These are phyloP conservation scores for Neurospora sp. DNA, from an alignment of 495 filamentous ascomycete species.

Conservation along the genomic window DNA sequence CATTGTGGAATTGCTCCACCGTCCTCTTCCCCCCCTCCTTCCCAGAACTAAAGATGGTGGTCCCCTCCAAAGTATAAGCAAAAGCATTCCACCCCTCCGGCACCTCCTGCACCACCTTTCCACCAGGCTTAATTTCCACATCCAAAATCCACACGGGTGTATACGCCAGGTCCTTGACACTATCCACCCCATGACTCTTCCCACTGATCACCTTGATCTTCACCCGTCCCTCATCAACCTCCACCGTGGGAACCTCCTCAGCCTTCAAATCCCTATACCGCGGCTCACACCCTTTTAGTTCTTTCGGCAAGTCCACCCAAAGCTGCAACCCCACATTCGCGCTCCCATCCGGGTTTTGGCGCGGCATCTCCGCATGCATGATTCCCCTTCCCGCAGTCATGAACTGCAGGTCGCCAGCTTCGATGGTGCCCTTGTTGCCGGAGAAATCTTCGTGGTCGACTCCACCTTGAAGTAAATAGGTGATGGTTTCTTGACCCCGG, in stretches of 20 bases:
- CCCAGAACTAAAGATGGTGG: constrained; percentile 47
- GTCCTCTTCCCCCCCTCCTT: constrained; percentile 44
- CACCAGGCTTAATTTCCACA: constrained; percentile 71
- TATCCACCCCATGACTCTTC: constrained; percentile 71
- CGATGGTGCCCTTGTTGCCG: constrained; percentile 77
- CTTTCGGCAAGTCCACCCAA: constrained; percentile 83
- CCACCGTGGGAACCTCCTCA: constrained; percentile 62
- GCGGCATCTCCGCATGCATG: constrained; percentile 95
- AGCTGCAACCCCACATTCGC: constrained; percentile 84
- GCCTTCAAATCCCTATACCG: constrained; percentile 79
- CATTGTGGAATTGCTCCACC: constrained; percentile 72
- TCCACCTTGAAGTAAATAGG: constrained; percentile 72
- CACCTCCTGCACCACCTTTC: constrained; percentile 58
- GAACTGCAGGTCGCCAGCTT: constrained; percentile 83
- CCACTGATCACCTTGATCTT: constrained; percentile 83
- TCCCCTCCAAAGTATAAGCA: constrained; percentile 69
- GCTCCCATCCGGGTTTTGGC: constrained; percentile 63
- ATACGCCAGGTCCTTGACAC: constrained; percentile 81
- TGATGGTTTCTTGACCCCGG: constrained; percentile 68
- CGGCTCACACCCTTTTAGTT: constrained; percentile 81
- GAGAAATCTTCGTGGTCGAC: constrained; percentile 96
- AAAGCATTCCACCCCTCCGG: constrained; percentile 88
- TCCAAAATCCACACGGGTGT: constrained; percentile 93
- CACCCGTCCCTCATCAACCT: constrained; percentile 61
- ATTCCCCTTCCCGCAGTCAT: constrained; percentile 94